Base-by-base conservation (phyloP, 257 asterid genomes). In the Mitragyna speciosa region DNA sequence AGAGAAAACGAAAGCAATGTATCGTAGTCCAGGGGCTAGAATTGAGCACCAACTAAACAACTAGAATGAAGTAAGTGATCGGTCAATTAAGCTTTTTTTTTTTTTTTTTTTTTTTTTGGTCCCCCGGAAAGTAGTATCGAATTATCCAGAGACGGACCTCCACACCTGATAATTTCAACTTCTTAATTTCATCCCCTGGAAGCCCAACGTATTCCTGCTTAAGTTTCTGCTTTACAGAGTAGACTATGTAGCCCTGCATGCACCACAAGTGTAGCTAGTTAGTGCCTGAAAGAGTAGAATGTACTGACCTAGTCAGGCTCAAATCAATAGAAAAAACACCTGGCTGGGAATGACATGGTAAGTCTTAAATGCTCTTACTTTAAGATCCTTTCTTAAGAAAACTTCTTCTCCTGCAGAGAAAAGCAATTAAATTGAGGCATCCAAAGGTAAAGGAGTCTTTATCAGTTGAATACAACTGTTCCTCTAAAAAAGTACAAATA, bases 271-370 rank as follows among this genome's bases (percentile, higher is more conserved):
- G 61, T 2, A 63, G 64, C 54, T 16, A 52, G 28, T 82, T 68
- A 77, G 52, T 75, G 54, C 24, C 77, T 28, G 17, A 30, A 58
- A 58, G 24, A 75, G 33, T 48, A 56, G 26, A 19, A 64, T 43
- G 7, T 17, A 33, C 58, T 75, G 33, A 69, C 36, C 31, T 4
- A 12, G 56, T 49, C 30, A 71, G 74, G 65, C 43, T 17, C 78
- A 70, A 19, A 69, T 22, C 47, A 68, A 51, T 39, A 66, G 24
- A 48, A 56, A 33, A 30, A 66, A 36, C 78, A 95, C 99, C 99
- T 93, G 99, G 86, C 99, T 92, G 22, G 97, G 98, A 85, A 96
- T 88, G 81, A 74, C 92, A 75, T 92, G 98, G 84, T 91, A 94
- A 61, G 97, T 96, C 86, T 79, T 89, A 79, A 96, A 96, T 36